phyloP scores from a whole-genome alignment of 495 filamentous ascomycete species.

The Trichoderma virens region DNA sequence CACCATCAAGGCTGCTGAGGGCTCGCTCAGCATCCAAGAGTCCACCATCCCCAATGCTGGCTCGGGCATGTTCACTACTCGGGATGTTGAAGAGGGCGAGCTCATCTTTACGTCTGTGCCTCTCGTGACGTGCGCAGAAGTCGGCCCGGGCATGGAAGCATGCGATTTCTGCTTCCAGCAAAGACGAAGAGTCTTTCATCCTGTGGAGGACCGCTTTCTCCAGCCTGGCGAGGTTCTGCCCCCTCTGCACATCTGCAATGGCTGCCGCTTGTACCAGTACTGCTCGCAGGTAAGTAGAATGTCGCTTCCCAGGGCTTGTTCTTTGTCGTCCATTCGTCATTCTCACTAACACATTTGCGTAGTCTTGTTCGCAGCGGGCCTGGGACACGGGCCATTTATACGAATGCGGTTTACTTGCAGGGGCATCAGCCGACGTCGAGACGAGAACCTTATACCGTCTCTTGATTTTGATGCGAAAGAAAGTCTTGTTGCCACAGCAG shows the following conservation, averaged over 20 bases:
- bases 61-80: not conserved
- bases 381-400: slow-evolving; percentile 1
- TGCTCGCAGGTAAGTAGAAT: not conserved
- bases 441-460: not conserved
- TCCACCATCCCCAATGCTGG: not conserved
- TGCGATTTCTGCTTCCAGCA: slow-evolving; percentile 3
- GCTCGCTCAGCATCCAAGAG: not conserved
- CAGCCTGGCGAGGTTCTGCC: not conserved
- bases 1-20: not conserved
- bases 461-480: not conserved
- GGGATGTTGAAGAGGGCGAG: not conserved
- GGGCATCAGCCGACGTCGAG: not conserved
- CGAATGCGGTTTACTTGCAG: not conserved
- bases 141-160: not conserved
- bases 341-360: not conserved
- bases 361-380: not conserved
- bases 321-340: not conserved
- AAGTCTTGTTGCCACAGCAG: not conserved
- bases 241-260: not conserved
- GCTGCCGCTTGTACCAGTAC: not conserved
- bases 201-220: not conserved
- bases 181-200: not conserved
- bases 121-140: not conserved
- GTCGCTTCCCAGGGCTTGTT: not conserved
- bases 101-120: not conserved